A percentile compares a stretch with the other conserved stretches of the same genome.
These are phyloP conservation scores for Chlamydomonas eustigma DNA, from an alignment of 139 green algal species.

Conservation along the genomic window DNA sequence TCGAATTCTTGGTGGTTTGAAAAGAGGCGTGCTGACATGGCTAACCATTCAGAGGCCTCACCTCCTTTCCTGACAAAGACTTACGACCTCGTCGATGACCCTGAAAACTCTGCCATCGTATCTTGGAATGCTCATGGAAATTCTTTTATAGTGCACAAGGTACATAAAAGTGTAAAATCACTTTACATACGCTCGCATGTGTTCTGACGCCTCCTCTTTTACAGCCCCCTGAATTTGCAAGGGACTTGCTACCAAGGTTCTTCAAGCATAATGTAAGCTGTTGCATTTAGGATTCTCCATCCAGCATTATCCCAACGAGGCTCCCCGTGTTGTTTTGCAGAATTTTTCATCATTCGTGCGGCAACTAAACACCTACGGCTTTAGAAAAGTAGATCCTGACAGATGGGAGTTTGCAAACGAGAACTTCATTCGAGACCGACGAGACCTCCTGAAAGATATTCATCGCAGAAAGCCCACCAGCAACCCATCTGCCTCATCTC, in stretches of 20 bases:
- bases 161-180: constrained; percentile 24
- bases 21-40: no score
- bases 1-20: no score
- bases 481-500: not conserved
- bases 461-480: constrained; percentile 66
- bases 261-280: constrained; percentile 90
- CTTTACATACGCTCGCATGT: not conserved
- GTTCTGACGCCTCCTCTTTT: constrained; percentile 78
- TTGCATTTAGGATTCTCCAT: not conserved
- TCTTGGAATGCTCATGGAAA: constrained; percentile 62
- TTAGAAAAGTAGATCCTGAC: constrained; percentile 94
- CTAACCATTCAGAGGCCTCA: not conserved
- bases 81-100: constrained; percentile 93
- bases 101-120: constrained; percentile 68
- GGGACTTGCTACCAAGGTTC: constrained; percentile 83
- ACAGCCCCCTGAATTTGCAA: constrained; percentile 86
- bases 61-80: constrained; percentile 67
- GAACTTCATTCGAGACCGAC: constrained; percentile 70
- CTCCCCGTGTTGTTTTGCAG: constrained; percentile 44
- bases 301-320: not conserved
- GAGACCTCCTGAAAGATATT: constrained; percentile 78
- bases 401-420: constrained; percentile 97
- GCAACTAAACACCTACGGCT: constrained; percentile 98
- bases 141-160: constrained; percentile 49
- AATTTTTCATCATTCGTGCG: constrained; percentile 95